phyloP scores from a whole-genome alignment of 2,329 filamentous ascomycete genomes.

The Fusarium tjaetaba region DNA sequence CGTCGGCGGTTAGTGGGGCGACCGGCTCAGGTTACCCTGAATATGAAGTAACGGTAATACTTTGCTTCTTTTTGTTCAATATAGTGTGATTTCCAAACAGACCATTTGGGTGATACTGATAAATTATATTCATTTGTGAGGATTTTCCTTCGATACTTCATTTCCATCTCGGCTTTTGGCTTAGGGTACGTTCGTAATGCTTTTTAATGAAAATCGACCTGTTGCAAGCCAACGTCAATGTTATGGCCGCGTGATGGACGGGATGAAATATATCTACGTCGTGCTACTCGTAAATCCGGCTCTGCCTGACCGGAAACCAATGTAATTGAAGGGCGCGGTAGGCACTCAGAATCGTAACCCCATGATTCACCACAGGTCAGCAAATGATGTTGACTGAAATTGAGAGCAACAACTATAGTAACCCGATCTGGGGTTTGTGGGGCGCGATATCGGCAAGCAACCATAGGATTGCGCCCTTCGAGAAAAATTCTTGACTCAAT shows the following conservation, averaged over 20 bases:
- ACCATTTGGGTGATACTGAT: neutral
- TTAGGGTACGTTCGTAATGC: too few relatives aligned
- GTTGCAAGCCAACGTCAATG: neutral
- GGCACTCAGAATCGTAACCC: neutral
- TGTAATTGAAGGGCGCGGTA: constrained; percentile 16
- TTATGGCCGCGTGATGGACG: too few relatives aligned
- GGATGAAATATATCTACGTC: neutral
- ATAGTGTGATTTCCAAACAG: too few relatives aligned
- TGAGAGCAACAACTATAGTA: constrained; percentile 5
- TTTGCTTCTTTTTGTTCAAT: too few relatives aligned
- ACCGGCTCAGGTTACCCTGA: constrained; percentile 17
- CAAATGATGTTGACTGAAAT: constrained; percentile 15
- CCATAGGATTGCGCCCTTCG: constrained; percentile 15
- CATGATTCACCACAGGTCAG: neutral
- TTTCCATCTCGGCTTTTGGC: neutral
- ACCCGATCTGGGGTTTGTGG: constrained; percentile 24
- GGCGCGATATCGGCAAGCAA: constrained; percentile 36
- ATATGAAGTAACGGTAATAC: neutral
- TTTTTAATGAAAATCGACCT: too few relatives aligned
- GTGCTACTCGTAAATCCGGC: neutral
- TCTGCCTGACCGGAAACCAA: neutral
- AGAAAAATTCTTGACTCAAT: constrained; percentile 19
- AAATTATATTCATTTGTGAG: neutral
- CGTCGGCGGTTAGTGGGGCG: constrained; percentile 10
- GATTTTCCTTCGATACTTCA: too few relatives aligned